A percentile compares a stretch with the other conserved stretches of the same genome.
Conservation (phyloP, 495 filamentous ascomycete species). For the Trichocladium uniseriatum region DNA sequence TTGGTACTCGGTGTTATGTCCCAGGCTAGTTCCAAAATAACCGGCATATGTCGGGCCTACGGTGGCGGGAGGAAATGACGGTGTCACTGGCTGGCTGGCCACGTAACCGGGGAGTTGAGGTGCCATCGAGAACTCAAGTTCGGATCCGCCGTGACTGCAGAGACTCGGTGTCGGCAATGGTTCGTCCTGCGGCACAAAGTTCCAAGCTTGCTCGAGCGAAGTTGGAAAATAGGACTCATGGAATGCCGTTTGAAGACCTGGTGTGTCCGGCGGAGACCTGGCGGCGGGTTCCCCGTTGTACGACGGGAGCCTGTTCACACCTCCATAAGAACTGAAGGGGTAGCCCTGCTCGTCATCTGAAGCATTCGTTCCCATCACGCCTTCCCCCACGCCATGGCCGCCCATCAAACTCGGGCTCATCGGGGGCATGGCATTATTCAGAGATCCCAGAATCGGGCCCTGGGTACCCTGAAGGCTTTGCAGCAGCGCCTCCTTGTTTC, state of each 20-base stretch:
- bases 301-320: constrained; percentile 10
- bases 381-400: constrained; percentile 25
- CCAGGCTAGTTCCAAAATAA: constrained; percentile 20
- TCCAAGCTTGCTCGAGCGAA: constrained; percentile 23
- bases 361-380: constrained; percentile 22
- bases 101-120: constrained; percentile 33
- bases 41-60: constrained; percentile 29
- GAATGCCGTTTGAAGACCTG: constrained; percentile 28
- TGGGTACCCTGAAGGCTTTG: constrained; percentile 29
- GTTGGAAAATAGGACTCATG: constrained; percentile 25
- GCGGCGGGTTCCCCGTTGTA: constrained; percentile 29
- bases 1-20: constrained; percentile 32
- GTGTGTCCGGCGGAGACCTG: constrained; percentile 41
- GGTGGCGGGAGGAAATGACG: constrained; percentile 32
- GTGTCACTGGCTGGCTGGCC: constrained; percentile 36
- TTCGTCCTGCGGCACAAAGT: constrained; percentile 31
- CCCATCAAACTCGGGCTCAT: constrained; percentile 19
- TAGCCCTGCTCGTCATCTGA: constrained; percentile 33
- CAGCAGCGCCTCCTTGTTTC: constrained; percentile 33
- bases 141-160: constrained; percentile 34
- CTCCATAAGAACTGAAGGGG: constrained; percentile 19
- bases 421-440: constrained; percentile 29
- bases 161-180: constrained; percentile 37
- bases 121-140: constrained; percentile 31
- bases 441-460: constrained; percentile 27